Evolutionary conservation across 73 alveolate species (phyloP), one percentile per base, ranked within the genome.

Genomic region (Paraurostyla sp.): DNA sequence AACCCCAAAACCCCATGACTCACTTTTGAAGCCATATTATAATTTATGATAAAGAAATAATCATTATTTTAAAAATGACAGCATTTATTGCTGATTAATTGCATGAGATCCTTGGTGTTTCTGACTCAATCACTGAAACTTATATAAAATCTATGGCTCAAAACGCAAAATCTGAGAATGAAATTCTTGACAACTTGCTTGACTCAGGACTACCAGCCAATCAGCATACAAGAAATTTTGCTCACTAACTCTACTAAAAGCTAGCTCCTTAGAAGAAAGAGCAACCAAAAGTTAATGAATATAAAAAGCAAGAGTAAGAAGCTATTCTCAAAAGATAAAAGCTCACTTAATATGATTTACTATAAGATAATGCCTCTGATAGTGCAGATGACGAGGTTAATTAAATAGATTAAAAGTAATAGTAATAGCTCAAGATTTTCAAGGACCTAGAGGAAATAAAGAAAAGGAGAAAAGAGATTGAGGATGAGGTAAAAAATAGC

Each of bases 1-100:
- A n/a, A n/a, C n/a, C n/a, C n/a, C n/a, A n/a, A n/a, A n/a, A n/a
- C n/a, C n/a, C n/a, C n/a, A n/a, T n/a, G n/a, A n/a, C n/a, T n/a
- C n/a, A n/a, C n/a, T n/a, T n/a, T n/a, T n/a, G n/a, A n/a, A n/a
- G n/a, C n/a, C n/a, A n/a, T n/a, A n/a, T n/a, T n/a, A n/a, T n/a
- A n/a, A n/a, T n/a, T n/a, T n/a, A n/a, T n/a, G n/a, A n/a, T n/a
- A n/a, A n/a, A n/a, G n/a, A n/a, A n/a, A n/a, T n/a, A n/a, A n/a
- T n/a, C n/a, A n/a, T n/a, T n/a, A n/a, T n/a, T n/a, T n/a, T n/a
- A n/a, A n/a, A n/a, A n/a, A n/a, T n/a, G n/a, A n/a, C n/a, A n/a
- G n/a, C n/a, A 38, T 85, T 81, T 68, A 71, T 85, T n/a, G 58
- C 87, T 27, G 92, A 85, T 30, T 30, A 71, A 18, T 50, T 85